These are phyloP conservation scores for Kickxella alabastrina DNA, from an alignment of 192 early-diverging fungal species.

Conservation along the genomic window DNA sequence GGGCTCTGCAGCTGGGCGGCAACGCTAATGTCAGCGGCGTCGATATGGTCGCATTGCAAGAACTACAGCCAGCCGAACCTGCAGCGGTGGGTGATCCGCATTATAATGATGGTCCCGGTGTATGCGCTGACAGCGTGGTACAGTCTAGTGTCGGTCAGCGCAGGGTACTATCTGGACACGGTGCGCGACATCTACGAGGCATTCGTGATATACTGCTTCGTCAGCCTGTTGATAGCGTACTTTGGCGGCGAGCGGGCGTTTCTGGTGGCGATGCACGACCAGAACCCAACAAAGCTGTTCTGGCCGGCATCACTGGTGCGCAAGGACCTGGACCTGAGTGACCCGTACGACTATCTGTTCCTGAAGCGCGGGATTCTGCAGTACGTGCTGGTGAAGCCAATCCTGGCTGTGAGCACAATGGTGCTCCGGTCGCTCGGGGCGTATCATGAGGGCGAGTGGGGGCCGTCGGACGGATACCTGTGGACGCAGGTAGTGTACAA, in stretches of 20 bases:
- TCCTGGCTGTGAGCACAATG: conserved; percentile 76
- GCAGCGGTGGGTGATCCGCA: conserved; percentile 68
- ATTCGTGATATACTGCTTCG: conserved; percentile 95
- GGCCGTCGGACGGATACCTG: conserved; percentile 65
- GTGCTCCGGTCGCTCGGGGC: conserved; percentile 63
- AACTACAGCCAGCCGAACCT: conserved; percentile 52
- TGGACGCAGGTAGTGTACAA: conserved; percentile 86
- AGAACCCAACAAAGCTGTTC: conserved; percentile 73
- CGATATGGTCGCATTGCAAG: conserved; percentile 53
- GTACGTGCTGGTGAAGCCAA: conserved; percentile 86
- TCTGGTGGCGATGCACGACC: conserved; percentile 71
- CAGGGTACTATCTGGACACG: conserved; percentile 83
- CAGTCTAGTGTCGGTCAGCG: conserved; percentile 65
- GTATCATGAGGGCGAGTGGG: conserved; percentile 82
- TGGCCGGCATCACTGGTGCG: conserved; percentile 75
- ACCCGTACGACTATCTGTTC: conserved; percentile 82
- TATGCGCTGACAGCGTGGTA: conserved; percentile 82
- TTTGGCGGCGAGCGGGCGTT: conserved; percentile 86
- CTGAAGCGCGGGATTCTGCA: conserved; percentile 91
- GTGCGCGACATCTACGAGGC: conserved; percentile 93
- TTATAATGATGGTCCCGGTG: conserved; percentile 74
- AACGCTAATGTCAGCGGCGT: conserved; percentile 41
- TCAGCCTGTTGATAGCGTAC: conserved; percentile 80
- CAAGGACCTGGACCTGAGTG: conserved; percentile 74
- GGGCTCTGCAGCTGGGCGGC: conserved; percentile 46